Base-by-base conservation (phyloP, 2,329 filamentous ascomycete species). In the Monosporascus ibericus region DNA sequence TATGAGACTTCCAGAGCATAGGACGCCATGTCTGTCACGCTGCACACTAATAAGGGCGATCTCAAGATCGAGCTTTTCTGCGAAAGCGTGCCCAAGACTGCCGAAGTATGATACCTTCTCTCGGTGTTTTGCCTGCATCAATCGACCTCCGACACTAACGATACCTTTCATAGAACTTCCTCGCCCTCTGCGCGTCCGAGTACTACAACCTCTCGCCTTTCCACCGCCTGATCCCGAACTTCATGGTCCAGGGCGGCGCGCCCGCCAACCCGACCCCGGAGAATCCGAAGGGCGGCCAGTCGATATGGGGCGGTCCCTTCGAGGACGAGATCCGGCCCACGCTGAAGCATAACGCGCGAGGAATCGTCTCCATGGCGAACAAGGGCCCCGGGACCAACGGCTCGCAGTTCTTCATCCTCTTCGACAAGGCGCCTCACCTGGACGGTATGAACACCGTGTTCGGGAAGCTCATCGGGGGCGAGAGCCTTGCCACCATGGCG, bases 41-140 rank as follows among this genome's bases (percentile, higher is more conserved):
- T 99, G 15, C 91, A 96, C 72, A 99, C 94, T 48, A 89, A 85
- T 48, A 80, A 87, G 50, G 94, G 94, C 67, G 87, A 94, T 72
- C 80, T 99, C 68, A 99, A 97, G 75, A 82, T 97, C 63, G 94
- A 97, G 71, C 78, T 99, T 60, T 97, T 96, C 75, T 97, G 92
- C 75, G 90, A 96, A 70, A 86, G 88, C 62, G 90, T 95, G 34
- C 94, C 94, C 57, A 92, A 92, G 70, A 96, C 94, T 0, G 87
- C 91, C 57, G 89, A 96, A 74, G 87, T 87, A 74, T 52, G 73
- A 61, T 46, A 22, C 20, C 44, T 44, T 27, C 6, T 44, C 14
- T 42, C 20, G 15, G 39, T 37, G 14, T 27, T 54, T 24, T 9
- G 36, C 48, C 40, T 54, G 5, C 25, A 42, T 24, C 18, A 39